Evolutionary conservation across 2,329 filamentous ascomycete genomes (phyloP).

Genomic region (Coniochaeta prunicola): DNA sequence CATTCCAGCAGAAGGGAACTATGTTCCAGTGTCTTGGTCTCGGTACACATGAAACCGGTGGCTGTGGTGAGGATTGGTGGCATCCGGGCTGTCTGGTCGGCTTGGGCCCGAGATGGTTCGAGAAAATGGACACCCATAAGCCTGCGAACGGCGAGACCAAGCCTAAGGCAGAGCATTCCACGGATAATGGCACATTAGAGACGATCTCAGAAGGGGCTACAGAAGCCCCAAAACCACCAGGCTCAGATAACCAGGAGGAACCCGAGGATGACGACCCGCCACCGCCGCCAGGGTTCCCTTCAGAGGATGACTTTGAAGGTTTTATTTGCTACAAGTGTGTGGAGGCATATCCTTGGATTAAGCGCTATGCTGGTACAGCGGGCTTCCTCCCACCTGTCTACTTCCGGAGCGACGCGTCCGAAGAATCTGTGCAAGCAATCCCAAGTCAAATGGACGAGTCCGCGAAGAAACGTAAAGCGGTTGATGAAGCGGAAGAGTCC

Average conservation of each 20-base stretch:
- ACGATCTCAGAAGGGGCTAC: conserved; percentile 45
- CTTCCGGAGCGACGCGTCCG: conserved; percentile 19
- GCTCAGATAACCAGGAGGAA: conserved; percentile 23
- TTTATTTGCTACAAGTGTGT: conserved; percentile 95
- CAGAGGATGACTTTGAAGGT: conserved; percentile 81
- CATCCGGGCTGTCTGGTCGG: conserved; percentile 89
- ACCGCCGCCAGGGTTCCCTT: conserved; percentile 77
- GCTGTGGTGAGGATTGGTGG: conserved; percentile 97
- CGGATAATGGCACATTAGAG: conserved; percentile 24
- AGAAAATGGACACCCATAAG: conserved; percentile 27
- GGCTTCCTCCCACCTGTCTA: conserved; percentile 76
- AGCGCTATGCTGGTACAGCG: conserved; percentile 69
- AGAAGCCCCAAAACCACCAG: conserved; percentile 14
- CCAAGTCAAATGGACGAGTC: conserved; percentile 11
- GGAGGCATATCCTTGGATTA: conserved; percentile 84
- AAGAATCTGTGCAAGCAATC: not conserved
- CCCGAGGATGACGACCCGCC: conserved; percentile 54
- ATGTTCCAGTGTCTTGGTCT: conserved; percentile 97
- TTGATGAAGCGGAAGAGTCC: conserved; percentile 22
- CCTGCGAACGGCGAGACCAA: conserved; percentile 4
- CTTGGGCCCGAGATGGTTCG: conserved; percentile 65
- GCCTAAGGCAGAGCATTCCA: not conserved
- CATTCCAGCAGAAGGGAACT: conserved; percentile 83
- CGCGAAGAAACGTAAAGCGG: conserved; percentile 60
- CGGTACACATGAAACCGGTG: conserved; percentile 70